Evolutionary conservation across 345 rosid species (phyloP).

Genomic region (Atalantia buxifolia): DNA sequence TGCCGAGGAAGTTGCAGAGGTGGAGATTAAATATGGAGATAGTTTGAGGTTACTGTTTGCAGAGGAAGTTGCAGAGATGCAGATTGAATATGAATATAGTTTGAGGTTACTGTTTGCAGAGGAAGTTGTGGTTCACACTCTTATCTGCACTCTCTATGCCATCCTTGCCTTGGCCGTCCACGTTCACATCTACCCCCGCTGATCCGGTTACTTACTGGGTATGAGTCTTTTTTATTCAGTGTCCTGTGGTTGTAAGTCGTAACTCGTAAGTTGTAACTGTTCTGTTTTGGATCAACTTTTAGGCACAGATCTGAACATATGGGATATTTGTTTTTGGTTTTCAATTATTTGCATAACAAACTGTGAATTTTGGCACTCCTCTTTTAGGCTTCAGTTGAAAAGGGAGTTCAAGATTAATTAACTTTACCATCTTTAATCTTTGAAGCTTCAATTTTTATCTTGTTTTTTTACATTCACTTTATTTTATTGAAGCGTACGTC

Average conservation of each 20-base stretch:
- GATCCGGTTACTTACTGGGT: constrained; percentile 8
- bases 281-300: not conserved
- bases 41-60: no score
- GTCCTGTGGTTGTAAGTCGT: constrained; percentile 2
- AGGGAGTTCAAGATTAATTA: not conserved
- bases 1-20: no score
- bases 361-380: not conserved
- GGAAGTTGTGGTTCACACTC: constrained; percentile 61
- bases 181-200: constrained; percentile 83
- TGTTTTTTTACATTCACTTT: not conserved
- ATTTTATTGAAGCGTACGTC: not conserved
- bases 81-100: no score
- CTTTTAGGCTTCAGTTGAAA: not conserved
- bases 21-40: no score
- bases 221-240: not conserved
- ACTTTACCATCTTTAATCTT: not conserved
- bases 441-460: not conserved
- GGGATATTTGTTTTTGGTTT: not conserved
- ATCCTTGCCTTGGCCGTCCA: constrained; percentile 69
- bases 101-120: no score
- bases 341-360: not conserved
- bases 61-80: no score
- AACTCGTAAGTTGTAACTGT: not conserved
- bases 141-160: constrained; percentile 69
- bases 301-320: constrained; percentile 1